Conservation (phyloP, 768 basidiomycete species). For the Mycena albidolilacea region DNA sequence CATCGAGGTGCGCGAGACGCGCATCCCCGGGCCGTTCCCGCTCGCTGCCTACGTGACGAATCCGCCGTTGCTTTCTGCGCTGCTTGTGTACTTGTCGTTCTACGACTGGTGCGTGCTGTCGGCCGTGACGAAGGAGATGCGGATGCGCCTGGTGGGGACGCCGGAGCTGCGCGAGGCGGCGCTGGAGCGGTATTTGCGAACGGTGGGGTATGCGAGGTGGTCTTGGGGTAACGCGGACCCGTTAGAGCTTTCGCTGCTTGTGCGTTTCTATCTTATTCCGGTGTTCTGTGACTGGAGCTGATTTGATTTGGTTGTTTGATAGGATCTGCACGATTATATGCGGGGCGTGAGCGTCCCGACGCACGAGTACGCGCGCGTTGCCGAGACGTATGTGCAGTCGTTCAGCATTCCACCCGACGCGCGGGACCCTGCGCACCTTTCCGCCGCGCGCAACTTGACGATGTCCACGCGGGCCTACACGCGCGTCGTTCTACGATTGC, state of each 20-base stretch:
- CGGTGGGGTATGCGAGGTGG: slow-evolving; percentile 85
- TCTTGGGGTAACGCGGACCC: slow-evolving; percentile 72
- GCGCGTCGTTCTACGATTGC: slow-evolving; percentile 82
- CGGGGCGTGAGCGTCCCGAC: slow-evolving; percentile 82
- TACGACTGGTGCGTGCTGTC: slow-evolving; percentile 79
- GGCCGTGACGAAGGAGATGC: slow-evolving; percentile 68
- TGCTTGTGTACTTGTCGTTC: slow-evolving; percentile 79
- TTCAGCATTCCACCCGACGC: slow-evolving; percentile 57
- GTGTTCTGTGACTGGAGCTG: background rate
- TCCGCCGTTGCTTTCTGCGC: slow-evolving; percentile 62
- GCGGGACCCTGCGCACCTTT: slow-evolving; percentile 56
- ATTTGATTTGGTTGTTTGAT: background rate
- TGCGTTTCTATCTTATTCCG: slow-evolving; percentile 48
- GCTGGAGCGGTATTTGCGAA: slow-evolving; percentile 76
- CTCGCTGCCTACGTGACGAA: slow-evolving; percentile 70
- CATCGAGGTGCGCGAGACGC: slow-evolving; percentile 39
- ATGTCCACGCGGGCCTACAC: slow-evolving; percentile 83
- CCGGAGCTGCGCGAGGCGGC: slow-evolving; percentile 72
- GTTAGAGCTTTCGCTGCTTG: slow-evolving; percentile 73
- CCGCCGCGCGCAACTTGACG: slow-evolving; percentile 66
- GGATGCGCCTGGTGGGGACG: slow-evolving; percentile 63
- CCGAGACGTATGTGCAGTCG: slow-evolving; percentile 71
- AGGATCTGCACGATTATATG: slow-evolving; percentile 89
- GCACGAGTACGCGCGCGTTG: slow-evolving; percentile 77
- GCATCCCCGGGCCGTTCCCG: slow-evolving; percentile 59